Evolutionary conservation across 306 rosid species (phyloP).

Genomic region (Luffa aegyptiaca): DNA sequence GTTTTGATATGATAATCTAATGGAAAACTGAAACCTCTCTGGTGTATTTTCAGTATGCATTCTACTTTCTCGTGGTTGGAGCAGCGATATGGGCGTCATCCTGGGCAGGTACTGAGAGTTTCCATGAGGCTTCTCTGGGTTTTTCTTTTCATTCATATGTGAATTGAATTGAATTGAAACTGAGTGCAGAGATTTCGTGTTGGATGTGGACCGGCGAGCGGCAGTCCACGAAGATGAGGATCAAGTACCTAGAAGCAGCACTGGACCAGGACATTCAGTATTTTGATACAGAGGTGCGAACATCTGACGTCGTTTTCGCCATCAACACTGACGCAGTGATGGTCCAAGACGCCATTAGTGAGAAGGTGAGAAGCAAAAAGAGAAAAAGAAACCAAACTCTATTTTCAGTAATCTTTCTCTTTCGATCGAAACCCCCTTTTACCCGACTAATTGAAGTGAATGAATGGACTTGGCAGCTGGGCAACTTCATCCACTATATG

Average conservation of each 20-base stretch:
- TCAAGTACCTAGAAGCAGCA: conserved; percentile 85
- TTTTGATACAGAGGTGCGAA: conserved; percentile 87
- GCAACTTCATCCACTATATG: conserved; percentile 93
- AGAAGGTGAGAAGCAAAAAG: conserved; percentile 54
- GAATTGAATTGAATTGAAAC: conserved; percentile 9
- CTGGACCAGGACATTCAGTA: conserved; percentile 80
- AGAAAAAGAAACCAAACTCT: background rate
- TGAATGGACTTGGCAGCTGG: conserved; percentile 46
- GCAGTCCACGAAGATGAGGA: conserved; percentile 92
- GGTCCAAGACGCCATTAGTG: conserved; percentile 98
- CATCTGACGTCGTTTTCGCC: conserved; percentile 89
- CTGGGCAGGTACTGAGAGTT: conserved; percentile 75
- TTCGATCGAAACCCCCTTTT: background rate
- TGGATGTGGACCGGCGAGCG: conserved; percentile 99
- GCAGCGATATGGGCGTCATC: conserved; percentile 99
- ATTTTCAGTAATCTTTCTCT: background rate
- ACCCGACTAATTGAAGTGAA: background rate
- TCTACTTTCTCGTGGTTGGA: conserved; percentile 90
- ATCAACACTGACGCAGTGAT: conserved; percentile 85
- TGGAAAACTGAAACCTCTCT: conserved; percentile 3
- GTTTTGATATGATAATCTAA: background rate
- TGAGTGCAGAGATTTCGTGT: conserved; percentile 81
- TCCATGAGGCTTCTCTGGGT: background rate
- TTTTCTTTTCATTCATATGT: background rate
- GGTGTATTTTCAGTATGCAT: conserved; percentile 64